Conservation (phyloP, 257 asterid species). For the Sherardia arvensis region DNA sequence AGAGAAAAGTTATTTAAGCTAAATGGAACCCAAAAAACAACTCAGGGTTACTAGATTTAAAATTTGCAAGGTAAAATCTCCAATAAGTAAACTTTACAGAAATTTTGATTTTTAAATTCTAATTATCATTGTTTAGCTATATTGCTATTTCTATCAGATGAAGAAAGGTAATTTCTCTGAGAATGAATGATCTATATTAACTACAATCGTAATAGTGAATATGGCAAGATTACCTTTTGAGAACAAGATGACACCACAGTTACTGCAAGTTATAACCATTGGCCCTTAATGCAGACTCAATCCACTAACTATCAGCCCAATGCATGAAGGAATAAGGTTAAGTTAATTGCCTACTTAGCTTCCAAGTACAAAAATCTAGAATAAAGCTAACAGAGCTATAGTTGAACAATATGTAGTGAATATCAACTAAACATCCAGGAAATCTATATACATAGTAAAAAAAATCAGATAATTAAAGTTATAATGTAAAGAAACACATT, state of each 20-base stretch:
- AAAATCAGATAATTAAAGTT: too few relatives aligned
- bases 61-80: background rate
- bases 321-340: background rate
- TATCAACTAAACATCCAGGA: background rate
- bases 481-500: background rate
- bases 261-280: background rate
- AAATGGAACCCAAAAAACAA: background rate
- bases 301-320: background rate
- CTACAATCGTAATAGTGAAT: background rate
- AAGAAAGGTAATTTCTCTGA: background rate
- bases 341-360: background rate
- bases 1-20: background rate
- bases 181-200: background rate
- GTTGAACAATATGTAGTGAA: background rate
- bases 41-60: too few relatives aligned
- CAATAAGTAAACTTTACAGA: background rate
- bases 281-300: background rate
- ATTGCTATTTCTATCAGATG: background rate
- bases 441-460: background rate
- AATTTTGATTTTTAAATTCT: background rate
- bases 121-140: background rate
- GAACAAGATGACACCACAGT: background rate
- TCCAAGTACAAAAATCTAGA: background rate
- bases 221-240: background rate
- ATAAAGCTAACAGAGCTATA: background rate